Evolutionary conservation across 257 asterid species (phyloP).

Genomic region (Cynanchum wilfordii): DNA sequence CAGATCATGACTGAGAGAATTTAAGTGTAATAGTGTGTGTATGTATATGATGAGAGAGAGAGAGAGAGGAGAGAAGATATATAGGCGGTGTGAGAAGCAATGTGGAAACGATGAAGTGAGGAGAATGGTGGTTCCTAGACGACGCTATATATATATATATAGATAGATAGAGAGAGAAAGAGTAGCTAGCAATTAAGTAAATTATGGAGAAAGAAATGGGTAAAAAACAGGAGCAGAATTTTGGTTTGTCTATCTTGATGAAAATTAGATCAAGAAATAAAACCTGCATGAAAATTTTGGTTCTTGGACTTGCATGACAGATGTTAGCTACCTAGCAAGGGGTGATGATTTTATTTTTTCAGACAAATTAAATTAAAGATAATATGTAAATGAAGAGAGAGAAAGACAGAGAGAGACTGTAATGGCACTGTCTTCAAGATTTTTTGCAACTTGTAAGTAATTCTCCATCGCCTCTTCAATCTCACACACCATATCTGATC

Average conservation of each 20-base stretch:
- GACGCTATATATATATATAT: no score
- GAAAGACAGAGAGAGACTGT: background rate
- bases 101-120: no score
- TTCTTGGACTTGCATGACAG: constrained; percentile 43
- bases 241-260: background rate
- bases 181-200: background rate
- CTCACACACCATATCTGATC: no score
- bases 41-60: background rate
- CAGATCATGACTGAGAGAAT: constrained; percentile 32
- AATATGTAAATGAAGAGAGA: constrained; percentile 26
- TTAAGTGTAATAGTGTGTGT: no score
- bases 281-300: background rate
- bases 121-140: background rate
- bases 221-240: no score
- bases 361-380: background rate
- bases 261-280: background rate
- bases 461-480: background rate
- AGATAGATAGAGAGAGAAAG: background rate
- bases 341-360: constrained; percentile 14
- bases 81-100: background rate
- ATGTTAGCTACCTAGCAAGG: constrained; percentile 22
- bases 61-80: background rate
- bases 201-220: no score
- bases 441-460: constrained; percentile 8
- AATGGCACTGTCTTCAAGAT: constrained; percentile 52